Base-by-base conservation (phyloP, 2,329 filamentous ascomycete genomes). In the Botrytis cinerea region DNA sequence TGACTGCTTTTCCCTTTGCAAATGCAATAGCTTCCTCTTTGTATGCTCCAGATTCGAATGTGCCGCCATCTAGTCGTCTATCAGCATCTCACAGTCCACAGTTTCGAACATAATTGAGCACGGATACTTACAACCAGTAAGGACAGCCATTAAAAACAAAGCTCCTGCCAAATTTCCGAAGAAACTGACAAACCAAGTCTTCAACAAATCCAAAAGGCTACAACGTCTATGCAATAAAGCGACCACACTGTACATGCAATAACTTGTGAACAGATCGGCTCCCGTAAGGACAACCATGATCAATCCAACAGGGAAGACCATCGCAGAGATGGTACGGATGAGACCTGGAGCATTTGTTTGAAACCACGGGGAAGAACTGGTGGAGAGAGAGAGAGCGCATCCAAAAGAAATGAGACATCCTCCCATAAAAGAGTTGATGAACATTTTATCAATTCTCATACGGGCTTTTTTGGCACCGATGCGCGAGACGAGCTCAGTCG, bases 381-480 rank as follows among this genome's bases (percentile, higher is more conserved):
- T 84, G 68, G 83, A 84, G n/a, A 87, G 80, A 0, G 81, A 78
- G 2, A 85, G 83, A 0, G 84, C 86, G 60, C 84, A 85, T 8
- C 84, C 86, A 75, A 89, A 88, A 2, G 84, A 82, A 1, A 89
- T 80, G 9, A 89, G 79, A 72, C 84, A 84, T 0, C 87, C 87
- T 7, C 86, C 86, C 63, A 86, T 84, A 59, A 88, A 83, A 6
- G 84, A 81, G 74, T 84, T 86, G 63, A 86, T 76, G 75, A 88
- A 87, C 59, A 87, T 81, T 75, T 88, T 88, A 77, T 87, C 84
- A 6, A 84, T 80, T 16, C 85, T 82, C 85, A 86, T 88, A 72
- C 85, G 83, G 16, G 85, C 86, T 78, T 88, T 89, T 71, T 82
- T 82, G 40, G 82, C 82, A 8, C 87, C 87, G n/a, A 84, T 82